phyloP scores from a whole-genome alignment of 257 asterid genomes.

The Solanum appendiculatum region DNA sequence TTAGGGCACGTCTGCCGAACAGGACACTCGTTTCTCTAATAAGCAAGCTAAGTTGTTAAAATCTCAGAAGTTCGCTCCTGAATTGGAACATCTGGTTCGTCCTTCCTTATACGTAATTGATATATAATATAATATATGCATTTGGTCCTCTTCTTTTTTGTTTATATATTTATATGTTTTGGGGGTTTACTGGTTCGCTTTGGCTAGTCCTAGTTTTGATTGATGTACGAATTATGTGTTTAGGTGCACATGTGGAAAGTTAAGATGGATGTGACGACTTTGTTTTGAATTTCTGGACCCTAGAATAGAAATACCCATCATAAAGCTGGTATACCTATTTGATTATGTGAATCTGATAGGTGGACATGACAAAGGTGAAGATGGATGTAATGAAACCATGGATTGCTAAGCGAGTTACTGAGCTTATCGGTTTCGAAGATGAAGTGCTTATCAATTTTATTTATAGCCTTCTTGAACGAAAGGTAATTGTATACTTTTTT shows the following conservation, averaged over 20 bases:
- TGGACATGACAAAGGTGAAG: conserved; percentile 87
- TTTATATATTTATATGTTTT: too few relatives aligned
- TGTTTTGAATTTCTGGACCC: background rate
- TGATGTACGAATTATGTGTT: background rate
- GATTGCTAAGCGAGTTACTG: conserved; percentile 96
- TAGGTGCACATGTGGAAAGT: conserved; percentile 2
- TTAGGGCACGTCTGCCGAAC: conserved; percentile 98
- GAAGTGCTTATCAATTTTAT: conserved; percentile 97
- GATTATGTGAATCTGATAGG: conserved; percentile 28
- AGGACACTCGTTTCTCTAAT: conserved; percentile 98
- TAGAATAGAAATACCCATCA: conserved; percentile 1
- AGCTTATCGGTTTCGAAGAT: conserved; percentile 96
- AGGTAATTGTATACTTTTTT: conserved; percentile 32
- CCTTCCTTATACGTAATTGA: background rate
- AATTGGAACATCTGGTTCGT: conserved; percentile 85
- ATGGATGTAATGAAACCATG: conserved; percentile 95
- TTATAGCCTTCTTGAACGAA: conserved; percentile 80
- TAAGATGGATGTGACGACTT: conserved; percentile 1
- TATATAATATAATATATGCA: background rate
- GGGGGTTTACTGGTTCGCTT: background rate
- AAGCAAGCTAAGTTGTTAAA: conserved; percentile 91
- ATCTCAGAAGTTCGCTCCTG: conserved; percentile 93
- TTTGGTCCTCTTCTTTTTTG: background rate
- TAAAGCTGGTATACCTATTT: background rate
- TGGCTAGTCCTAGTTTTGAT: background rate